A percentile compares a stretch with the other conserved stretches of the same genome.
phyloP scores from a whole-genome alignment of 768 basidiomycete species.

The Rhodosporidiobolus sp. region DNA sequence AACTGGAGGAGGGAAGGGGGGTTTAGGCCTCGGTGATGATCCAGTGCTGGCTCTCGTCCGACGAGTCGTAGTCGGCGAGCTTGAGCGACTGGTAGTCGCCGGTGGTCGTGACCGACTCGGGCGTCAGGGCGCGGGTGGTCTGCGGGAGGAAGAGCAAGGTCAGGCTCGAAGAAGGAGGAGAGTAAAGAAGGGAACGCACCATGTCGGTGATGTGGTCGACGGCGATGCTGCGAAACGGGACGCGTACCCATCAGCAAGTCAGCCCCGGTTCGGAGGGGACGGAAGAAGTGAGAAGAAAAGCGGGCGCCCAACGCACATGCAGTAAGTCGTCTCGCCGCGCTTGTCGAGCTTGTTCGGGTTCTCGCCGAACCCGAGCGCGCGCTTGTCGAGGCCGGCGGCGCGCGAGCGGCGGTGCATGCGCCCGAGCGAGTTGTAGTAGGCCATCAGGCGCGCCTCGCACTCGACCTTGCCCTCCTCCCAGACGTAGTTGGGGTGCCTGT shows the following conservation, averaged over 20 bases:
- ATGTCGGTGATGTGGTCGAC: conserved; percentile 34
- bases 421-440: not conserved
- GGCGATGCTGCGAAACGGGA: conserved; percentile 14
- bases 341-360: conserved; percentile 19
- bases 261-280: not conserved
- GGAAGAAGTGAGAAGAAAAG: not conserved
- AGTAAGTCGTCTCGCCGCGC: conserved; percentile 8
- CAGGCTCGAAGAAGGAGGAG: too few species aligned
- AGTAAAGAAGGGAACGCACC: not conserved
- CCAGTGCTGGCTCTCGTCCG: conserved; percentile 19
- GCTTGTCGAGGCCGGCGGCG: too few species aligned
- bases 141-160: too few species aligned
- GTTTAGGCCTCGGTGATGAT: conserved; percentile 14
- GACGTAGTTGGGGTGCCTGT: conserved; percentile 2
- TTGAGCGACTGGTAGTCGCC: conserved; percentile 27
- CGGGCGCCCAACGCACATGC: conserved; percentile 18
- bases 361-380: not conserved
- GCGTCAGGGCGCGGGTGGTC: conserved; percentile 15
- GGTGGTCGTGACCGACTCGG: conserved; percentile 1
- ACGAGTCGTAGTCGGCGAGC: conserved; percentile 29
- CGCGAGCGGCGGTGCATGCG: too few species aligned
- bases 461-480: conserved; percentile 15
- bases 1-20: too few species aligned
- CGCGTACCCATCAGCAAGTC: not conserved
- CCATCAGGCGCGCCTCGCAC: conserved; percentile 22